Evolutionary conservation across 2,329 filamentous ascomycete species (phyloP), one percentile per base, ranked within the genome.

Genomic region (Colletotrichum tabaci): DNA sequence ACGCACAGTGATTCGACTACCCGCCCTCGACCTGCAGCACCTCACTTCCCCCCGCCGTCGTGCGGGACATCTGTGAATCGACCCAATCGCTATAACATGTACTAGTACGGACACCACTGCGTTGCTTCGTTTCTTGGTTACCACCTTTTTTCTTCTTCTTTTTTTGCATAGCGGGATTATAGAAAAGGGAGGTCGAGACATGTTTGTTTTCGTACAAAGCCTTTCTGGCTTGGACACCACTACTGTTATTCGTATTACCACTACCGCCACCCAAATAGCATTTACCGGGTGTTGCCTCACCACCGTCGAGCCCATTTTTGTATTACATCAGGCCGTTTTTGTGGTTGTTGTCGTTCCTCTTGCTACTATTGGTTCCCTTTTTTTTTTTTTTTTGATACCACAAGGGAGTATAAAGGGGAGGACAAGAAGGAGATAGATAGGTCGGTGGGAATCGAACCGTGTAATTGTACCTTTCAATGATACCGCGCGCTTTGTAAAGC

Each of bases 161-260:
- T 63, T 53, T 53, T 63, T 60, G 65, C 68, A 68, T 71, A 71
- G 65, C 65, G 68, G 65, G 68, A 63, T 63, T 21, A 42, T 53
- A 63, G 52, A 40, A 46, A 57, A 61, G 40, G 15, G 44, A 18
- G 26, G 9, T 30, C 23, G 40, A 52, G 42, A 30, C 26, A 6
- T 42, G 26, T 57, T 50, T 23, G 23, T 65, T 7, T 60, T 53
- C 9, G 15, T 50, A 23, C 61, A n/a, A 38, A 15, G 42, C 42
- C 38, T 35, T 40, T 44, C 13, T 42, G 46, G 62, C 2, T 70
- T 66, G 67, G 67, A 61, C 61, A 61, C n/a, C 23, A 26, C 35
- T 30, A 46, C 50, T 21, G 52, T n/a, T 38, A 35, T 30, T 30
- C 30, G 30, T 30, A 30, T n/a, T 35, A 40, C 9, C 23, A 23